Conservation (phyloP, 176 grass and related monocot species). For the Poa annua region DNA sequence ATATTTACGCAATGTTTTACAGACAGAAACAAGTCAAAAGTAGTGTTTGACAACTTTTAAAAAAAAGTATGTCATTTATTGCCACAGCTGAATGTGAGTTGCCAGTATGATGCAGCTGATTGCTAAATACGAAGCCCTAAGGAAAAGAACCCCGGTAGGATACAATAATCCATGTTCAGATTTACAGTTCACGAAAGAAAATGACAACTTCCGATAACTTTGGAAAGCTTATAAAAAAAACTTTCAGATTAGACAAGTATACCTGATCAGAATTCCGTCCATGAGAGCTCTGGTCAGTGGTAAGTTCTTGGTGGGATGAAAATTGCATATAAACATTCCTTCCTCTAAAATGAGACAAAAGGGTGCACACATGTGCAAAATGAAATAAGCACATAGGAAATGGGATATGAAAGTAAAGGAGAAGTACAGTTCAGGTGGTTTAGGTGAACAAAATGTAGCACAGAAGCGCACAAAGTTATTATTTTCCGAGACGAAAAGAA, state of each 20-base stretch:
- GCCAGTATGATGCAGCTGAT: too few relatives aligned
- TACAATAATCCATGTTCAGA: too few relatives aligned
- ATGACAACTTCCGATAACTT: too few relatives aligned
- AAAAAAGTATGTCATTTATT: neutral
- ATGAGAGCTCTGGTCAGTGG: slow-evolving; percentile 94
- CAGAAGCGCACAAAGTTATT: neutral
- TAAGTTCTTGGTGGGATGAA: slow-evolving; percentile 97
- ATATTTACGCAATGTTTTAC: neutral
- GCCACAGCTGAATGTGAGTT: neutral
- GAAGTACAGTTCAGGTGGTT: neutral
- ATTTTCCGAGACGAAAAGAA: neutral
- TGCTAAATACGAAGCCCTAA: too few relatives aligned
- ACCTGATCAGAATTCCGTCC: slow-evolving; percentile 94
- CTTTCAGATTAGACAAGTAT: slow-evolving; percentile 19
- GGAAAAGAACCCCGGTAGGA: too few relatives aligned
- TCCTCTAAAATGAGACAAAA: slow-evolving; percentile 68
- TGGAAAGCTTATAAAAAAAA: slow-evolving; percentile 7
- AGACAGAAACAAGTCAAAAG: neutral
- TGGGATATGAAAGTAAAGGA: slow-evolving; percentile 11
- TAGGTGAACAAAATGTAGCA: neutral
- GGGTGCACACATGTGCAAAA: neutral
- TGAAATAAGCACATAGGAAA: slow-evolving; percentile 23
- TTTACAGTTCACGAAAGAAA: too few relatives aligned
- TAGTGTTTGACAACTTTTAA: slow-evolving; percentile 6
- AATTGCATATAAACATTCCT: slow-evolving; percentile 98